phyloP scores from a whole-genome alignment of 2,329 filamentous ascomycete species.

The Xylariaceae sp. region DNA sequence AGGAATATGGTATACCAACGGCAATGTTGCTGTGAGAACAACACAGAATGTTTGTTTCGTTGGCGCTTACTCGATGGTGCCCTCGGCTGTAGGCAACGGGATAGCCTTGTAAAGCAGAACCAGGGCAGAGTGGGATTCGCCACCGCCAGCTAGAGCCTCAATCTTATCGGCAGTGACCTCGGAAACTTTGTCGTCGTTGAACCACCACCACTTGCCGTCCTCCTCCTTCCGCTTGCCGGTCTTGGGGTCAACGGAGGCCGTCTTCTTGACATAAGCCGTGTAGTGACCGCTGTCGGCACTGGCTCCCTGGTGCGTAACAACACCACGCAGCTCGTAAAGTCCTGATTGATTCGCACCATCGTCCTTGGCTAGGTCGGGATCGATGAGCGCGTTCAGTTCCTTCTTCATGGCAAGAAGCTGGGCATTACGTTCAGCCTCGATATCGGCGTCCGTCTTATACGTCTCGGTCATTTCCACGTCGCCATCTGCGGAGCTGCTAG shows the following conservation, averaged over 20 bases:
- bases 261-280: conserved; percentile 96
- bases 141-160: conserved; percentile 80
- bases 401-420: conserved; percentile 77
- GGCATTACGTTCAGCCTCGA: conserved; percentile 77
- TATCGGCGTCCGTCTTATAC: conserved; percentile 90
- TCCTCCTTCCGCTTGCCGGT: conserved; percentile 74
- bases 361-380: conserved; percentile 68
- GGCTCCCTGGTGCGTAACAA: conserved; percentile 94
- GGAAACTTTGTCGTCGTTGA: conserved; percentile 95
- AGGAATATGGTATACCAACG: conserved; percentile 20
- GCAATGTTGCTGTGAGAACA: conserved; percentile 15
- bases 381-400: conserved; percentile 74
- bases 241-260: conserved; percentile 63
- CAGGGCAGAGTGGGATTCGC: conserved; percentile 77
- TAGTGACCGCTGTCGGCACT: conserved; percentile 98
- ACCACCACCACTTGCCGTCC: conserved; percentile 99
- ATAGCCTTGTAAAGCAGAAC: conserved; percentile 76
- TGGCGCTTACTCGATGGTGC: conserved; percentile 28
- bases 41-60: not conserved
- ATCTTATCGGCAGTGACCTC: conserved; percentile 92
- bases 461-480: conserved; percentile 68
- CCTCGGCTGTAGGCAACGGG: conserved; percentile 57
- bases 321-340: conserved; percentile 86
- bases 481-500: conserved; percentile 47
- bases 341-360: conserved; percentile 87